These are phyloP conservation scores for Cocos nucifera DNA, from an alignment of 176 grass and related monocot genomes.

Conservation along the genomic window DNA sequence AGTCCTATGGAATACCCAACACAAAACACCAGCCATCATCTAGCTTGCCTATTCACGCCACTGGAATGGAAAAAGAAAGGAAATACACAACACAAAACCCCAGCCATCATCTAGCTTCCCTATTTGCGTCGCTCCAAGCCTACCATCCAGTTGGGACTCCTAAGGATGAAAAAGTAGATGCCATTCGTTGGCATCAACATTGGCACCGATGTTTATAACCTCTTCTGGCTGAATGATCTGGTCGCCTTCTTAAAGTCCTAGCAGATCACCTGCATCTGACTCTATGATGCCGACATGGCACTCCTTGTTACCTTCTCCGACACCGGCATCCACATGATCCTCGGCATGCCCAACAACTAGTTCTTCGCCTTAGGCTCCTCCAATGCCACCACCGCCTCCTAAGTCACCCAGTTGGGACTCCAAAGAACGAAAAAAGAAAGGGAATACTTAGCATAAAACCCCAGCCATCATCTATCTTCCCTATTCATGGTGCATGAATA, in stretches of 20 bases:
- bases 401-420: constrained; percentile 27
- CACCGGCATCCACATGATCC: constrained; percentile 46
- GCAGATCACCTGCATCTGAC: constrained; percentile 64
- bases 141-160: no score
- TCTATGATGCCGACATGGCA: constrained; percentile 71
- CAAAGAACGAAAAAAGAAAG: no score
- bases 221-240: constrained; percentile 64
- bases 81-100: no score
- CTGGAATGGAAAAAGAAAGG: no score
- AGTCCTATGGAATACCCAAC: no score
- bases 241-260: constrained; percentile 55
- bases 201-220: constrained; percentile 68
- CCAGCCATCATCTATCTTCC: no score
- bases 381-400: constrained; percentile 37
- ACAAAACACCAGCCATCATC: no score
- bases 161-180: background rate
- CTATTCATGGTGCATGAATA: no score
- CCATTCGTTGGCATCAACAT: constrained; percentile 83
- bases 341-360: constrained; percentile 83
- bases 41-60: no score
- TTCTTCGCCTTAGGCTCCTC: constrained; percentile 87
- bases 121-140: no score
- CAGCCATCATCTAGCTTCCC: no score
- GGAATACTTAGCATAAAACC: no score
- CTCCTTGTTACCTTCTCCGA: constrained; percentile 51